A percentile compares a stretch with the other conserved stretches of the same genome.
Conservation (phyloP, 1,284 basidiomycete species). For the Ustilago hordei region DNA sequence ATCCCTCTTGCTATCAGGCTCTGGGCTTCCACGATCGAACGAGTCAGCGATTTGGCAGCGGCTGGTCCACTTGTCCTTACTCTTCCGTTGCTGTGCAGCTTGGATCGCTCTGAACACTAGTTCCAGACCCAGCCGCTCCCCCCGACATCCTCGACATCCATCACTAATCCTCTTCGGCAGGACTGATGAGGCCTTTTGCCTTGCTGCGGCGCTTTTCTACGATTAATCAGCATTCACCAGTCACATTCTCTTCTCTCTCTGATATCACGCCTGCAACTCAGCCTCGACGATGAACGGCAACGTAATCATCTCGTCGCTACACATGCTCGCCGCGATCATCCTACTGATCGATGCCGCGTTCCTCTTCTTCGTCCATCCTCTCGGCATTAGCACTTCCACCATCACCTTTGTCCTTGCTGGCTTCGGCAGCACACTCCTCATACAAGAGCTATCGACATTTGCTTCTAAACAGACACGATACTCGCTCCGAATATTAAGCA, state of each 20-base stretch:
- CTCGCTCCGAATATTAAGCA: background rate
- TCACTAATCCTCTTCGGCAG: slow-evolving; percentile 6
- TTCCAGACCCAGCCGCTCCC: background rate
- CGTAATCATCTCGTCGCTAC: background rate
- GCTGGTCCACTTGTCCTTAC: slow-evolving; percentile 1
- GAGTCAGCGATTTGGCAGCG: background rate
- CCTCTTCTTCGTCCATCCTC: slow-evolving; percentile 23
- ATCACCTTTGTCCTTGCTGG: slow-evolving; percentile 8
- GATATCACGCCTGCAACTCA: background rate
- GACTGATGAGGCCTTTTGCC: slow-evolving; percentile 4
- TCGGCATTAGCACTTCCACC: slow-evolving; percentile 3
- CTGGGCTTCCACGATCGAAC: background rate
- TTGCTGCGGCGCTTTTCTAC: background rate
- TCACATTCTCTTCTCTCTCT: background rate
- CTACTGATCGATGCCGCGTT: background rate
- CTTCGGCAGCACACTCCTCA: background rate
- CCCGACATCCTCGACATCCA: background rate
- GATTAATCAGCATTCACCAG: background rate
- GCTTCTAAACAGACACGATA: background rate
- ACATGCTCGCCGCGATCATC: slow-evolving; percentile 10
- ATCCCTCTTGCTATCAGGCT: no score
- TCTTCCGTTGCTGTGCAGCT: background rate
- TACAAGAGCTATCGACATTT: slow-evolving; percentile 8
- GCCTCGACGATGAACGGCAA: slow-evolving; percentile 9
- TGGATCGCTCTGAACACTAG: background rate